Evolutionary conservation across 768 basidiomycete genomes (phyloP).

Genomic region (Hirschioporus abietinus): DNA sequence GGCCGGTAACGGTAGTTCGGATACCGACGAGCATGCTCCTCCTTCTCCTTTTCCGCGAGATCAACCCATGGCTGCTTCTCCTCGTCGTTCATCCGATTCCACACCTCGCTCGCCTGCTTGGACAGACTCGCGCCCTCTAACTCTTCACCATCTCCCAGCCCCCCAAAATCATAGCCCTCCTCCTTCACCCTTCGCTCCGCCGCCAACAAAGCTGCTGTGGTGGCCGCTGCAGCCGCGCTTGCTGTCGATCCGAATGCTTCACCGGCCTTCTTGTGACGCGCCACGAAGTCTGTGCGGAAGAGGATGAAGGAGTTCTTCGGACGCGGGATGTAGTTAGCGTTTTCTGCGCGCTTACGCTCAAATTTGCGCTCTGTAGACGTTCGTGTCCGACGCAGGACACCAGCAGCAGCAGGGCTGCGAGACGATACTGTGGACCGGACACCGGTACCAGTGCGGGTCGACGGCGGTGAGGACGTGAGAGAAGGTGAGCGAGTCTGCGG

Average conservation of each 20-base stretch:
- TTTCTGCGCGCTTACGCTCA: slow-evolving; percentile 34
- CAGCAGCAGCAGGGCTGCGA: background rate
- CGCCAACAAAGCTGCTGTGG: background rate
- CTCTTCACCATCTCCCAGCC: background rate
- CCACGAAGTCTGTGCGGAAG: slow-evolving; percentile 44
- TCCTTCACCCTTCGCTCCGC: background rate
- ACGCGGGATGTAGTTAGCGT: slow-evolving; percentile 58
- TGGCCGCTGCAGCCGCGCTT: background rate
- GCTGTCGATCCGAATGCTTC: background rate
- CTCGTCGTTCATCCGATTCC: slow-evolving; percentile 50
- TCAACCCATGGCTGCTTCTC: slow-evolving; percentile 46
- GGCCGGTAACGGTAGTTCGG: slow-evolving; percentile 66
- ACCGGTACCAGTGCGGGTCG: background rate
- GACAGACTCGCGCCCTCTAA: slow-evolving; percentile 41
- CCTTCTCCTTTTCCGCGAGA: slow-evolving; percentile 51
- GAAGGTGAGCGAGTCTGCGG: background rate
- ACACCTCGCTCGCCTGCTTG: slow-evolving; percentile 73
- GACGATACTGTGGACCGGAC: background rate
- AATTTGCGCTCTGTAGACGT: slow-evolving; percentile 28
- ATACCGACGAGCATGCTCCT: slow-evolving; percentile 49
- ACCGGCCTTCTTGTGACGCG: slow-evolving; percentile 30
- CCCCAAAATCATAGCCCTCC: background rate
- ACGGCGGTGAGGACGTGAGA: background rate
- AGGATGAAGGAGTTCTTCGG: slow-evolving; percentile 71
- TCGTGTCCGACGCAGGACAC: background rate